Conservation (phyloP, 2,329 filamentous ascomycete species). For the Xylariaceae sp. region DNA sequence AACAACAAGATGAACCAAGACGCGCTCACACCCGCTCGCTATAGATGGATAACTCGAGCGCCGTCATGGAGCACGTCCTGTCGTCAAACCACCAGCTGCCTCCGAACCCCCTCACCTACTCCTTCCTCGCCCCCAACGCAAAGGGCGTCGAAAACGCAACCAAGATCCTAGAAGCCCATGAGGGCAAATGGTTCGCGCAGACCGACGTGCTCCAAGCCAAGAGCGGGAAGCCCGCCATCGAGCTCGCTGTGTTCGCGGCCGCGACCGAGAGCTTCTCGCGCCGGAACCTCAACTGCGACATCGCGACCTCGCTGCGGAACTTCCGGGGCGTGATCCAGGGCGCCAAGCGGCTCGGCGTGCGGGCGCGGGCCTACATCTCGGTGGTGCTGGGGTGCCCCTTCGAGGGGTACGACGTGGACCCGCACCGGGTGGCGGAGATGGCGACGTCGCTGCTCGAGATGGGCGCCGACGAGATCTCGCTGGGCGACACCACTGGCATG, state of each 20-base stretch:
- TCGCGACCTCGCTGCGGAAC: conserved; percentile 65
- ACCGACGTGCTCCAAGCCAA: conserved; percentile 31
- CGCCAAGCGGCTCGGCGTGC: conserved; percentile 60
- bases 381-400: conserved; percentile 79
- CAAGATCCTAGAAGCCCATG: conserved; percentile 48
- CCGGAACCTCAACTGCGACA: conserved; percentile 78
- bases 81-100: conserved; percentile 45
- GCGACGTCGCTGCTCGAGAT: conserved; percentile 71
- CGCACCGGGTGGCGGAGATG: conserved; percentile 60
- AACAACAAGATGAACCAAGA: too few species aligned
- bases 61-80: conserved; percentile 68
- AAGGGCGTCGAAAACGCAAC: conserved; percentile 66
- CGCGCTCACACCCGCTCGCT: too few species aligned
- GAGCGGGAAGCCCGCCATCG: conserved; percentile 48
- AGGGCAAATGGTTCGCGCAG: conserved; percentile 46
- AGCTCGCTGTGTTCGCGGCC: conserved; percentile 76
- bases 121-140: conserved; percentile 75
- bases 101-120: conserved; percentile 61
- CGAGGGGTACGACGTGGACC: conserved; percentile 60
- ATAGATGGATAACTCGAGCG: conserved; percentile 74
- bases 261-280: conserved; percentile 77
- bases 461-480: conserved; percentile 84
- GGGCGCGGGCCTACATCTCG: conserved; percentile 75
- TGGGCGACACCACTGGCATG: conserved; percentile 89
- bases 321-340: conserved; percentile 67